Conservation (phyloP, 176 grass and related monocot species). For the Hsuehochloa calcarea region DNA sequence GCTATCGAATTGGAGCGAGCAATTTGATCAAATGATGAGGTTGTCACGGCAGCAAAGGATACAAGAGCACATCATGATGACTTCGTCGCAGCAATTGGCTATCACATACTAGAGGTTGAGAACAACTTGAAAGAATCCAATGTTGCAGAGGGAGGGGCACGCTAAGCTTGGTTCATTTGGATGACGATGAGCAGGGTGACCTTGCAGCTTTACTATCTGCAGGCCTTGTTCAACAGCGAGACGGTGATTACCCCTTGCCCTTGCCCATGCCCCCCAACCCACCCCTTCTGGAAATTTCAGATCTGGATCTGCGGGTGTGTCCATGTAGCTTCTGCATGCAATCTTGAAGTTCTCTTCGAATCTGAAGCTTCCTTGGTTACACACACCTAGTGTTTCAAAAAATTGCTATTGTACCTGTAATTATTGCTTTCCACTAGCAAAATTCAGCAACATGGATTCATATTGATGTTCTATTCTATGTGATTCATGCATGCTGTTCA, state of each 20-base stretch:
- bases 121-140: slow-evolving; percentile 59
- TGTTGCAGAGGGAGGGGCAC: slow-evolving; percentile 37
- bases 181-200: slow-evolving; percentile 66
- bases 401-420: no score
- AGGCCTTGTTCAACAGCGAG: slow-evolving; percentile 31
- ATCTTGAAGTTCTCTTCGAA: no score
- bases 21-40: slow-evolving; percentile 49
- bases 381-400: no score
- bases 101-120: slow-evolving; percentile 69
- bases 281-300: no score
- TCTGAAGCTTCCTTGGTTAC: no score
- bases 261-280: no score
- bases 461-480: no score
- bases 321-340: no score
- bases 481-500: no score
- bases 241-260: background rate
- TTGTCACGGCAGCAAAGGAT: slow-evolving; percentile 55
- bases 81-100: slow-evolving; percentile 66
- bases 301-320: no score
- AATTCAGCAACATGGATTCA: no score
- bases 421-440: no score
- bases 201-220: slow-evolving; percentile 72
- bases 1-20: slow-evolving; percentile 80
- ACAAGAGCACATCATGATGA: slow-evolving; percentile 63
- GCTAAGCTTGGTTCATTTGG: slow-evolving; percentile 69